phyloP scores from a whole-genome alignment of 1,139 yeast species.

The Scheffersomyces titani region DNA sequence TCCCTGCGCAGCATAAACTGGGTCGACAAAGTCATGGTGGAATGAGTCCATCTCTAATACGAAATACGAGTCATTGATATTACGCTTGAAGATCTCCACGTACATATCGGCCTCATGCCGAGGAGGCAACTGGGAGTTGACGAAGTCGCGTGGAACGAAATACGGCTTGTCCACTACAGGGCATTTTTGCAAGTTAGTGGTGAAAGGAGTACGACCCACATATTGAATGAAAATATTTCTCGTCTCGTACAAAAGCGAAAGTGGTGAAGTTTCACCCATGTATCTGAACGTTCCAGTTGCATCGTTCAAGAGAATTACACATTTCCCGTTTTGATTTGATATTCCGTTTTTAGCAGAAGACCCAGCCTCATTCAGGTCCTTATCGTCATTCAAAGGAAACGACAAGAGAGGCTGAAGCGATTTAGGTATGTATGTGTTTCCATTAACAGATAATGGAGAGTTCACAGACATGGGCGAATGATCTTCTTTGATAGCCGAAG shows the following conservation, averaged over 20 bases:
- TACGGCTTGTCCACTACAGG: not conserved
- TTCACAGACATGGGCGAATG: not conserved
- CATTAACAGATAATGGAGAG: not conserved
- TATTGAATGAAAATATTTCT: slow-evolving; percentile 15
- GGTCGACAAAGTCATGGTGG: not conserved
- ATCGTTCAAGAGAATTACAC: slow-evolving; percentile 15
- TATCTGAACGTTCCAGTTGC: slow-evolving; percentile 17
- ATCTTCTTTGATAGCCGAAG: not conserved
- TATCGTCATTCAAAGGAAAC: slow-evolving; percentile 14
- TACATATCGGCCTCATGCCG: not conserved
- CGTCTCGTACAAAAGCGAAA: slow-evolving; percentile 18
- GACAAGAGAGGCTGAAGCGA: slow-evolving; percentile 21
- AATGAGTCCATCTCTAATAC: not conserved
- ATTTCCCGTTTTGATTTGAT: slow-evolving; percentile 16
- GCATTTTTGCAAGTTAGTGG: not conserved
- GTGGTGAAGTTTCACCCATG: slow-evolving; percentile 21
- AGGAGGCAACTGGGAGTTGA: not conserved
- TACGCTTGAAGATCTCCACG: not conserved
- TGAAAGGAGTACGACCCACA: not conserved
- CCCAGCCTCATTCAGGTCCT: not conserved
- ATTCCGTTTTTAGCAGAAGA: slow-evolving; percentile 9
- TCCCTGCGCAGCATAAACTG: not conserved
- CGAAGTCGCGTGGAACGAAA: not conserved
- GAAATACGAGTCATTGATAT: not conserved
- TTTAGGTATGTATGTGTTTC: slow-evolving; percentile 16